A percentile compares a stretch with the other conserved stretches of the same genome.
Conservation (phyloP, 208 protist species). For the Crithidia mellificae region DNA sequence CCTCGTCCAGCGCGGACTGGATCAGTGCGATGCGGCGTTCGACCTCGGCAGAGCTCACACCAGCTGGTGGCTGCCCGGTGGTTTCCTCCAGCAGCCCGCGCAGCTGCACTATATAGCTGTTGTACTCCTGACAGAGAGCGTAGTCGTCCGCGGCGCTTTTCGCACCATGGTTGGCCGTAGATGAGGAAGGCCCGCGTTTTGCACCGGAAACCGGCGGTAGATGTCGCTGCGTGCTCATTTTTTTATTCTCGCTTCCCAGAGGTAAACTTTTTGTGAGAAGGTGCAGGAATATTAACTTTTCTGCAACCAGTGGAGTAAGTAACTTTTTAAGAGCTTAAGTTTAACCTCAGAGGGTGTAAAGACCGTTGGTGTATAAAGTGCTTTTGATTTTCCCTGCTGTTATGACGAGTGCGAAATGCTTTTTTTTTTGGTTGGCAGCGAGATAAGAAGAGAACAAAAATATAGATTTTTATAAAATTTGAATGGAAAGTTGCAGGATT, state of each 20-base stretch:
- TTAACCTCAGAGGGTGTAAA: no score
- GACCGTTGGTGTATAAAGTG: no score
- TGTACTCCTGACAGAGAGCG: slow-evolving; percentile 40
- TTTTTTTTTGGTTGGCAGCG: no score
- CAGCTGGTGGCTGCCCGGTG: slow-evolving; percentile 50
- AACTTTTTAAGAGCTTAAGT: no score
- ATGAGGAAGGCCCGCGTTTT: background rate
- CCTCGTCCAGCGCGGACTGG: slow-evolving; percentile 57
- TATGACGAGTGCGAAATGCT: no score
- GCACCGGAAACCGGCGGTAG: background rate
- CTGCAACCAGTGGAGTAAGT: no score
- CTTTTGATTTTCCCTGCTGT: no score
- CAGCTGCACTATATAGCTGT: slow-evolving; percentile 59
- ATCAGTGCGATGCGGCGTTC: slow-evolving; percentile 65
- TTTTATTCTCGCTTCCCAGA: background rate
- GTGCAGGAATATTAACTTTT: no score
- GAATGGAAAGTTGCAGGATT: no score
- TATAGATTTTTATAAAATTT: no score
- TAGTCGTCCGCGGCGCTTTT: slow-evolving; percentile 21
- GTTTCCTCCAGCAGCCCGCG: slow-evolving; percentile 60
- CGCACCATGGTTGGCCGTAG: background rate
- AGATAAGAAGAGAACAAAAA: no score
- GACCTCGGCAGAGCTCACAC: slow-evolving; percentile 49
- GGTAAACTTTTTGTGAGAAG: no score
- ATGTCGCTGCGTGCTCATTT: slow-evolving; percentile 2